Percentiles rank a stretch among this genome's conserved stretches.
These are phyloP conservation scores for Diaporthe amygdali DNA, from an alignment of 2,329 filamentous ascomycete species.

Conservation along the genomic window DNA sequence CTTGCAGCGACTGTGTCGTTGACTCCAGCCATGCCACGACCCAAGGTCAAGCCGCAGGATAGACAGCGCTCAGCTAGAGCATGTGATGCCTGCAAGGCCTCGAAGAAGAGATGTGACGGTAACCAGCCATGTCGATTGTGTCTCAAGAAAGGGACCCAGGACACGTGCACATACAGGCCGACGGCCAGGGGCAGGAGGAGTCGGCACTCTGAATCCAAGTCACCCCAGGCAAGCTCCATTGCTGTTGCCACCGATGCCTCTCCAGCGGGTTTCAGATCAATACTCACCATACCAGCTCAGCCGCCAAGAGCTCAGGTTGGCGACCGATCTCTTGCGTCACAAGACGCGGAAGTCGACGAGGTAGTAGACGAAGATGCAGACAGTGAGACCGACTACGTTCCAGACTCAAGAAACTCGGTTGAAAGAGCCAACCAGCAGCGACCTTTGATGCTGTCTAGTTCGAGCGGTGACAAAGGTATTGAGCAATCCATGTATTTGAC, in stretches of 20 bases:
- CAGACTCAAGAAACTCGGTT: slow-evolving; percentile 1
- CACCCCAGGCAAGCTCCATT: background rate
- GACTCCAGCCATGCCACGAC: slow-evolving; percentile 18
- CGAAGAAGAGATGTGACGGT: slow-evolving; percentile 22
- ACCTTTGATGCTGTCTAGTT: slow-evolving; percentile 17
- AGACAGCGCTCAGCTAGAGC: slow-evolving; percentile 22
- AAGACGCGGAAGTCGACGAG: background rate
- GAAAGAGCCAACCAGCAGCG: background rate
- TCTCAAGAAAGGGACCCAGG: slow-evolving; percentile 18
- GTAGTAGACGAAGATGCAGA: background rate
- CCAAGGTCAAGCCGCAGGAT: slow-evolving; percentile 21
- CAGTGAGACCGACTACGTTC: slow-evolving; percentile 15
- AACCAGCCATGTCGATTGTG: slow-evolving; percentile 19
- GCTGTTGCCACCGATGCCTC: background rate
- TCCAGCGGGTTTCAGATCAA: background rate
- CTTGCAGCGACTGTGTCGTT: background rate
- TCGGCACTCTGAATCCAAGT: background rate
- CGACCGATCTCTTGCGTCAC: background rate
- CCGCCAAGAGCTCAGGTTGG: background rate
- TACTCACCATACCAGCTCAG: background rate
- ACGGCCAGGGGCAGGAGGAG: slow-evolving; percentile 15
- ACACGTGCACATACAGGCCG: slow-evolving; percentile 12
- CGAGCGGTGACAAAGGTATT: slow-evolving; percentile 20
- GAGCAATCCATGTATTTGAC: background rate
- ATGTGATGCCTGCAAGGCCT: slow-evolving; percentile 21